Evolutionary conservation across 2,329 filamentous ascomycete species (phyloP), one percentile per base, ranked within the genome.

Genomic region (Tolypocladium guangdongense): DNA sequence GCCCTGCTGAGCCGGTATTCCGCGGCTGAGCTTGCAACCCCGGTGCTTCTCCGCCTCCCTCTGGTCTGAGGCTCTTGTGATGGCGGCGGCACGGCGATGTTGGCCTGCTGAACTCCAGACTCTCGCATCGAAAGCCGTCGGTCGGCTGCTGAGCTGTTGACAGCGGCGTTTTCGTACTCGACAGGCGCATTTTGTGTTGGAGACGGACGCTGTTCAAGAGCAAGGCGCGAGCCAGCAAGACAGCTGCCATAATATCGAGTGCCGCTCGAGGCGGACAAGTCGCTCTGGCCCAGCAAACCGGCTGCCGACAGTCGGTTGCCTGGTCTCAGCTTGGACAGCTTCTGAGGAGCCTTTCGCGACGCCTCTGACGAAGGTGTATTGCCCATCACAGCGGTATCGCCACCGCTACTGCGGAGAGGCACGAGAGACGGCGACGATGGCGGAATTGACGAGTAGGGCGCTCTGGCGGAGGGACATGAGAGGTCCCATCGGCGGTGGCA

Each of bases 301-400:
- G 71, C 66, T 66, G 71, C 66, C 52, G 63, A 60, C 52, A 67
- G 65, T 65, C 67, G 68, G 57, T 66, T 73, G 52, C 66, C 68
- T 37, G 69, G 71, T 55, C 70, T 74, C 55, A 75, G 73, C 63
- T 81, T 81, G 50, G 74, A 77, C 56, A 81, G 70, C 67, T 73
- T 79, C 57, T 78, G 74, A 62, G 73, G 65, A 60, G 59, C 55
- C 61, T 67, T 63, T 54, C 62, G 58, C 56, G 67, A 65, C 63
- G 69, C 69, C 64, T 77, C 73, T 59, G 70, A 64, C 46, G 76
- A 81, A 53, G 73, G 65, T 47, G 69, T 65, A 63, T 80, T 80
- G 52, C 78, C 78, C 78, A 81, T 81, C 3, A 33, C 43, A 47
- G 18, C 43, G 18, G 5, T 33, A 20, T 33, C 18, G 43, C 27